These are phyloP conservation scores for Leccinum broughii DNA, from an alignment of 768 basidiomycete genomes.

Conservation along the genomic window DNA sequence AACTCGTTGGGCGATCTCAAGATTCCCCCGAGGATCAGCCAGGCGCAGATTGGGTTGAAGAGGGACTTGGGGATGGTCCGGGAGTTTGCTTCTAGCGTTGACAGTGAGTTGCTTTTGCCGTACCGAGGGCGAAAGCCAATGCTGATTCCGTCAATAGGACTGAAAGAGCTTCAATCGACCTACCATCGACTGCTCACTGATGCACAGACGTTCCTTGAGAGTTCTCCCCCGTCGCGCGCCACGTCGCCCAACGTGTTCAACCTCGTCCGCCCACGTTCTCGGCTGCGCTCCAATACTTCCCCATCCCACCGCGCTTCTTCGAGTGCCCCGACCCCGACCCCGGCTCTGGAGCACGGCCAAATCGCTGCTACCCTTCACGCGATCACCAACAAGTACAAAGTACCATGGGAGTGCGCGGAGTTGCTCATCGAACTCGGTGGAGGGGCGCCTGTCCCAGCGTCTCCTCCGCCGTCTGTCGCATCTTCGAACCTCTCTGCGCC, in stretches of 20 bases:
- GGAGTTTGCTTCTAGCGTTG: constrained; percentile 82
- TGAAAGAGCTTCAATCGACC: constrained; percentile 66
- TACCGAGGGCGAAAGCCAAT: not conserved
- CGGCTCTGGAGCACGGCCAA: no score
- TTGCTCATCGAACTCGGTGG: constrained; percentile 83
- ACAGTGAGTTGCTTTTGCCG: constrained; percentile 55
- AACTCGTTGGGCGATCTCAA: constrained; percentile 74
- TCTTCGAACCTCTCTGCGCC: constrained; percentile 46
- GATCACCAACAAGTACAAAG: constrained; percentile 74
- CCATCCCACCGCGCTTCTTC: constrained; percentile 30
- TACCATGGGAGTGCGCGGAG: constrained; percentile 90
- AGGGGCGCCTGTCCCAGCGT: constrained; percentile 41
- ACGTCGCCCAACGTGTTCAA: constrained; percentile 53
- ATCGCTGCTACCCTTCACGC: constrained; percentile 17
- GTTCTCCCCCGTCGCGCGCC: constrained; percentile 40
- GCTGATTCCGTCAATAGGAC: constrained; percentile 46
- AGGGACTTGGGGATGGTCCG: constrained; percentile 49
- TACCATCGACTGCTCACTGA: constrained; percentile 56
- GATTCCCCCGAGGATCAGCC: constrained; percentile 72
- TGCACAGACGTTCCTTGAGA: constrained; percentile 55
- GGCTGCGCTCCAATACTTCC: constrained; percentile 58
- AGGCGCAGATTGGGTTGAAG: constrained; percentile 75
- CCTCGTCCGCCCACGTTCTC: constrained; percentile 44
- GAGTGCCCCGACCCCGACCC: constrained; percentile 14
- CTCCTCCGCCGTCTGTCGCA: constrained; percentile 16